Base-by-base conservation (phyloP, 148 eudicot genomes). In the Pouteria glomerata region DNA sequence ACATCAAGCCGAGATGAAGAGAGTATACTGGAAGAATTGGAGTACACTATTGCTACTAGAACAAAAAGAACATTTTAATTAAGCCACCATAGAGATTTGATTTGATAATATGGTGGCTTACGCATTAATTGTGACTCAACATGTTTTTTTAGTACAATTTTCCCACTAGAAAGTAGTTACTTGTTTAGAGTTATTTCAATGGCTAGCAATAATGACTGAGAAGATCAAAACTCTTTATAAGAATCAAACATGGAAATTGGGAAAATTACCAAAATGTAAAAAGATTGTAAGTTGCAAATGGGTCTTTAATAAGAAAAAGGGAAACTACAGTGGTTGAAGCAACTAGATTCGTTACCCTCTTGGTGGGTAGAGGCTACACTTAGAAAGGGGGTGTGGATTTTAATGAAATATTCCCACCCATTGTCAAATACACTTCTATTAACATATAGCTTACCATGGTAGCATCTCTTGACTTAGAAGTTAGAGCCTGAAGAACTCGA, bases 181-280 rank as follows among this genome's bases (percentile, higher is more conserved):
- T n/a, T n/a, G 2, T 24, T 0, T 4, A 1, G 57, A 68, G 3
- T 67, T 18, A 0, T 15, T 10, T 0, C 11, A 59, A 1, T 75
- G 59, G 53, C 1, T 18, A 0, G 24, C 16, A 21, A 21, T 61
- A 4, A 68, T 41, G 27, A 29, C 1, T 13, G 78, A 76, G 27
- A 44, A 69, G 23, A 51, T 60, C 11, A 45, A 60, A 8, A 47
- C 62, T 37, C 34, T 59, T 29, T 13, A 69, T 0, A 69, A 69
- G 42, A 69, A 69, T 19, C 12, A 52, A 0, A 76, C 73, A 16
- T 69, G 73, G 56, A 56, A 69, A 37, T 1, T 76, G 3, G 55
- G 61, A 0, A 39, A 39, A 14, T 7, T 7, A 1, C 73, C 68
- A 12, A 41, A 51, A 13, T 51, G 62, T 2, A 1, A 63, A 24